Evolutionary conservation across 78 protist species (phyloP), one percentile per base, ranked within the genome.

Genomic region (Cavenderia fasciculata): DNA sequence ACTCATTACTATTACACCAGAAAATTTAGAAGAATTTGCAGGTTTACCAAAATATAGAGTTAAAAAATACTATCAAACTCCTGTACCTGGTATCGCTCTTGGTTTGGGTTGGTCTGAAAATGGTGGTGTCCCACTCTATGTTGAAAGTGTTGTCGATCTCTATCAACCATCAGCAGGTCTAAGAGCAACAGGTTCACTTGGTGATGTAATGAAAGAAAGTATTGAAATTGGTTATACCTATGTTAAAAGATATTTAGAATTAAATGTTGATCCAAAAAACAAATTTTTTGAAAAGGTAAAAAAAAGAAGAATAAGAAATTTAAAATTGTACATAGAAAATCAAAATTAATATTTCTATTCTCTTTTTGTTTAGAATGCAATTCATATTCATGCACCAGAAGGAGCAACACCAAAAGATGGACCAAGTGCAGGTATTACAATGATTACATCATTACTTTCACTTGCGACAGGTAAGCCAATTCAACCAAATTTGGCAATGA

Each of bases 401-500:
- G 99, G 98, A 1, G 97, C 98, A 7, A 73, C 41, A n/a, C 92
- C 94, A 5, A 97, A 97, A 84, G 98, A 97, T 41, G 97, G 98
- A 18, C 97, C 99, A 23, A 74, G 94, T 2, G 99, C 98, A 0
- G 98, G 99, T 29, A 43, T 93, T n/a, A 95, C 98, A 0, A 85
- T 97, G 61, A 90, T 70, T 19, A 77, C 95, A 1, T 93, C 98
- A 18, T 38, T 97, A 3, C 29, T 94, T 12, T 96, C 98, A 16
- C 69, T 97, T 38, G 98, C 98, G 31, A 44, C 82, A 16, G 57
- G 69, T 12, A 88, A 41, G 51, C 74, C 95, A 10, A 57, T 91
- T 31, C 31, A 47, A 34, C 54, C 63, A 8, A 59, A 93, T 27
- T 31, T 94, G 0, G 97, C 98, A 21, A 97, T 97, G 98, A 96